Evolutionary conservation across 495 filamentous ascomycete genomes (phyloP).

Genomic region (Aspergillus diversus): DNA sequence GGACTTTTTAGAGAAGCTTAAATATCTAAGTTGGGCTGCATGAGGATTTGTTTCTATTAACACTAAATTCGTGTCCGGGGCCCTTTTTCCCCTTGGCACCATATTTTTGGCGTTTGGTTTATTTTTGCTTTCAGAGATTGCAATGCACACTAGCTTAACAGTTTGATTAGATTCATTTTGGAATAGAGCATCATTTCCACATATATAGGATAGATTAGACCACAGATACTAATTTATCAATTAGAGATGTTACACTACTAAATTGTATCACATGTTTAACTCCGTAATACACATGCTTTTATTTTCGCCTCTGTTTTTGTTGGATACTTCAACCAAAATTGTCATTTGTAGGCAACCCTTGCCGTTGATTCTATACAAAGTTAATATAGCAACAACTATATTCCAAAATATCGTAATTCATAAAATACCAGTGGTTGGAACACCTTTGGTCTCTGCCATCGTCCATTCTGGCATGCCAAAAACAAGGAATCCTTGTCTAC

Average conservation of each 20-base stretch:
- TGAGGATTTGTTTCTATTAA: neutral
- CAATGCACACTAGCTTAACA: neutral
- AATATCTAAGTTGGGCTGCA: neutral
- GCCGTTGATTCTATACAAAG: neutral
- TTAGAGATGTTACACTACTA: neutral
- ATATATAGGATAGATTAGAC: neutral
- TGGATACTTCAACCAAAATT: neutral
- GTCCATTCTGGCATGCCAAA: too few relatives aligned
- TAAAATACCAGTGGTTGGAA: neutral
- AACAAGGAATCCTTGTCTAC: too few relatives aligned
- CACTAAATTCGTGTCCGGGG: too few relatives aligned
- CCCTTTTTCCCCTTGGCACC: neutral
- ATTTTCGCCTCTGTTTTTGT: neutral
- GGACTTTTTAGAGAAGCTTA: neutral
- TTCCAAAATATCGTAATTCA: slow-evolving; percentile 12
- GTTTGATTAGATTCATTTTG: neutral
- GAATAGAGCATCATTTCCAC: neutral
- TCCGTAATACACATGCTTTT: neutral
- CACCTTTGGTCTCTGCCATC: neutral
- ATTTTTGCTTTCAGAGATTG: neutral
- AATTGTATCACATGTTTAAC: neutral
- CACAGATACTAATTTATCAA: neutral
- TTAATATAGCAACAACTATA: neutral
- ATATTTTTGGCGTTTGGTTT: slow-evolving; percentile 1
- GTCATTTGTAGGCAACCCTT: neutral